phyloP scores from a whole-genome alignment of 495 filamentous ascomycete species.

The Bacidia rubella region DNA sequence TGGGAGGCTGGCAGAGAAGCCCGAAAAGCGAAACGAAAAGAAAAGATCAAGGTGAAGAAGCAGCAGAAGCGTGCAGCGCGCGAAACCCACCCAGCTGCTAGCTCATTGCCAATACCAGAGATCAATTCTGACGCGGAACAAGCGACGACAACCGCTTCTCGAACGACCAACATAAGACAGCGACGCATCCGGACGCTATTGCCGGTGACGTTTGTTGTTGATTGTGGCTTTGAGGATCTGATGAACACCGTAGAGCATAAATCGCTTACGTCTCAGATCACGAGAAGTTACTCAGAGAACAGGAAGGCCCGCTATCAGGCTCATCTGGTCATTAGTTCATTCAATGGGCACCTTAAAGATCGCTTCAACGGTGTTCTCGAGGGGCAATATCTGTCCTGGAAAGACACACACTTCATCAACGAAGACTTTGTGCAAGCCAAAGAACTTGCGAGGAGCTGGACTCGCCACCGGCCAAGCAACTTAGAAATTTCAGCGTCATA shows the following conservation, averaged over 20 bases:
- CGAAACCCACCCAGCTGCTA: background rate
- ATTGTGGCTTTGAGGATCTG: conserved; percentile 82
- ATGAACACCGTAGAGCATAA: conserved; percentile 76
- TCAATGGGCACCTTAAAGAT: conserved; percentile 58
- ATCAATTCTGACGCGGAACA: conserved; percentile 9
- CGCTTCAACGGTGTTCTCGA: conserved; percentile 62
- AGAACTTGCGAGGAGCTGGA: conserved; percentile 42
- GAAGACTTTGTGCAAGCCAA: conserved; percentile 57
- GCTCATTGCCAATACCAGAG: background rate
- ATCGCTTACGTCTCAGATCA: conserved; percentile 70
- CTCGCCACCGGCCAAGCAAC: conserved; percentile 43
- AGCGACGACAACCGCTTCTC: conserved; percentile 10
- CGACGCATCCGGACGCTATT: conserved; percentile 34
- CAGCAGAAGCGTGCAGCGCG: conserved; percentile 38
- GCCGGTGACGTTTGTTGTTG: conserved; percentile 69
- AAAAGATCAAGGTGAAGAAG: conserved; percentile 53
- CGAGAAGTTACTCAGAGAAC: conserved; percentile 80
- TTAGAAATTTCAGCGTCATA: conserved; percentile 1
- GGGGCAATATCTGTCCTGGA: conserved; percentile 64
- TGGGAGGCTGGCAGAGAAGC: conserved; percentile 55
- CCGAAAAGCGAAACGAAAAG: conserved; percentile 59
- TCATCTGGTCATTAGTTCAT: conserved; percentile 63
- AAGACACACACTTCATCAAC: conserved; percentile 52
- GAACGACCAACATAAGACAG: conserved; percentile 14
- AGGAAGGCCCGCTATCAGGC: conserved; percentile 46